A percentile compares a stretch with the other conserved stretches of the same genome.
Evolutionary conservation across 1,284 basidiomycete genomes (phyloP).

Genomic region (Trichosporon inkin): DNA sequence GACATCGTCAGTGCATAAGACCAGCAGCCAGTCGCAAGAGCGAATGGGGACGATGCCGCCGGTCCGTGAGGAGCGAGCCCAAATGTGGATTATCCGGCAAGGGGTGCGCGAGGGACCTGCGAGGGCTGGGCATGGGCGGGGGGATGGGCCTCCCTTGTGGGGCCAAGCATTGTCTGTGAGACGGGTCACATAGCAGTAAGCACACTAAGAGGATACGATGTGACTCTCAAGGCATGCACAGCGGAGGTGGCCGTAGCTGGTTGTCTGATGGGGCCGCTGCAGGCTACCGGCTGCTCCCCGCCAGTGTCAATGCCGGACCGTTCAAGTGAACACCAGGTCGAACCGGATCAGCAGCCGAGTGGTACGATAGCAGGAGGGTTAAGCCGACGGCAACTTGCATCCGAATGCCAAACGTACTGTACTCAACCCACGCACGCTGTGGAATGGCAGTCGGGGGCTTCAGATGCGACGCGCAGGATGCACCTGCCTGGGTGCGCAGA

Average conservation of each 20-base stretch:
- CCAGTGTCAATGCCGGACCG: not conserved
- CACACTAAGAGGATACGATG: not conserved
- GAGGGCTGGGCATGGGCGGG: not conserved
- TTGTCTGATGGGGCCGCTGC: not conserved
- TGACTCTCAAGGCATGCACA: not conserved
- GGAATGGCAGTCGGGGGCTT: not conserved
- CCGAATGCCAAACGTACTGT: not conserved
- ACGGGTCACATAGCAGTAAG: not conserved
- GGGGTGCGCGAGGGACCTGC: not conserved
- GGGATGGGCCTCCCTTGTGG: not conserved
- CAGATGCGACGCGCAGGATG: no score
- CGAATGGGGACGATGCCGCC: not conserved
- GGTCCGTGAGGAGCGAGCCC: not conserved
- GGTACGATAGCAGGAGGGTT: not conserved
- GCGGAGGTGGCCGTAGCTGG: not conserved
- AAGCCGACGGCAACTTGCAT: not conserved
- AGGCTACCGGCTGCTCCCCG: not conserved
- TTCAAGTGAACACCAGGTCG: not conserved
- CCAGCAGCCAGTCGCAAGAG: not conserved
- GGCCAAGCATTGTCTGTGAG: not conserved
- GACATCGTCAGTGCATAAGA: not conserved
- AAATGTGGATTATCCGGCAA: not conserved
- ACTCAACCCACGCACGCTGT: not conserved
- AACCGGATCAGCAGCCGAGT: not conserved
- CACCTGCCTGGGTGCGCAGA: no score